Evolutionary conservation across 2,329 filamentous ascomycete species (phyloP).

Genomic region (Botryosphaeria dothidea): DNA sequence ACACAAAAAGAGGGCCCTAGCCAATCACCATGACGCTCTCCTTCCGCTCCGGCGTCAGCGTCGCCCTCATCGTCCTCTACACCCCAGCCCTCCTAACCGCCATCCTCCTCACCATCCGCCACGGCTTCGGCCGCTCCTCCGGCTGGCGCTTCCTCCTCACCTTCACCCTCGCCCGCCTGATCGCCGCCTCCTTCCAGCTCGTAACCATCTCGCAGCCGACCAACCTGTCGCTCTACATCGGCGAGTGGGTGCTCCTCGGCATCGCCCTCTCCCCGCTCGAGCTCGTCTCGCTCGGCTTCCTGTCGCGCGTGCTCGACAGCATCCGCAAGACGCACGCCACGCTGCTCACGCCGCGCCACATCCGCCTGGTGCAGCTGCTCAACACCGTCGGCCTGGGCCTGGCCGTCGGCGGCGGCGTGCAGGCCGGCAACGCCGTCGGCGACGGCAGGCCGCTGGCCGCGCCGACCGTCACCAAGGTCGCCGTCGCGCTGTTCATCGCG

Average conservation of each 20-base stretch:
- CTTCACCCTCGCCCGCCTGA: background rate
- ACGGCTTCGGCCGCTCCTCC: background rate
- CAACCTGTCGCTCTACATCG: conserved; percentile 10
- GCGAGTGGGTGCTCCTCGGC: conserved; percentile 16
- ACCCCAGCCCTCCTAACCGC: background rate
- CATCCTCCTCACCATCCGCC: conserved; percentile 14
- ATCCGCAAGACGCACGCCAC: background rate
- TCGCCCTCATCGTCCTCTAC: conserved; percentile 14
- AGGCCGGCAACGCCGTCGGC: background rate
- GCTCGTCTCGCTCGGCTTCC: conserved; percentile 5
- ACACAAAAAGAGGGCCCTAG: background rate
- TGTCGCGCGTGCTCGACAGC: background rate
- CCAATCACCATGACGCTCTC: background rate
- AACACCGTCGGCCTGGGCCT: background rate
- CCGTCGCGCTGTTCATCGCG: background rate
- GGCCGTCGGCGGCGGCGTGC: conserved; percentile 4
- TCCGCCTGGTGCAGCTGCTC: conserved; percentile 3
- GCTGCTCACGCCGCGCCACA: background rate
- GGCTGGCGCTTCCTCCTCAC: conserved; percentile 17
- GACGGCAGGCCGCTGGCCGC: background rate
- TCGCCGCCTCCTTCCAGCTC: conserved; percentile 11
- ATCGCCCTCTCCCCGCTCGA: conserved; percentile 15
- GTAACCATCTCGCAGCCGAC: background rate
- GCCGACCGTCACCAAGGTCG: background rate
- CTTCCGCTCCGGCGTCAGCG: conserved; percentile 2